These are phyloP conservation scores for Musa schizocarpa DNA, from an alignment of 176 grass and related monocot genomes.

Conservation along the genomic window DNA sequence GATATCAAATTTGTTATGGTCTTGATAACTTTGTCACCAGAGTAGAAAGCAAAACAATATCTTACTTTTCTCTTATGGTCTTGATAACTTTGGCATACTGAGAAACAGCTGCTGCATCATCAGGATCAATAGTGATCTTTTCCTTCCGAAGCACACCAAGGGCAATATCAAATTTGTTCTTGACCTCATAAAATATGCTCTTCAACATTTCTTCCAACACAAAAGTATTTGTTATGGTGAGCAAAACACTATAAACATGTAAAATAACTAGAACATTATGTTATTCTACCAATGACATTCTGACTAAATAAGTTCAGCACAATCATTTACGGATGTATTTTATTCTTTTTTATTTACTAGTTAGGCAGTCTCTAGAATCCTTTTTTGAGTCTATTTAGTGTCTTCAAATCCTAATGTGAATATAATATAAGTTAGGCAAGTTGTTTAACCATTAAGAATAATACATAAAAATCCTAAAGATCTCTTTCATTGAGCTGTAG, in stretches of 20 bases:
- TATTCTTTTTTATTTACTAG: not conserved
- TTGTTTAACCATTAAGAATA: too few species aligned
- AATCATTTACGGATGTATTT: not conserved
- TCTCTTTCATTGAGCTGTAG: too few species aligned
- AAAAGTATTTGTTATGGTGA: constrained; percentile 1
- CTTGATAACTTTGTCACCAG: too few species aligned
- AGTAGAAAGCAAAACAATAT: not conserved
- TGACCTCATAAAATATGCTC: constrained; percentile 89
- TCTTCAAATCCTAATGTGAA: not conserved
- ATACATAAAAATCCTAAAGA: too few species aligned
- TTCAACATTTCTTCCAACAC: constrained; percentile 58
- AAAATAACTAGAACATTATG: not conserved
- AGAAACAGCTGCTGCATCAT: constrained; percentile 63
- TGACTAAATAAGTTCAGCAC: not conserved
- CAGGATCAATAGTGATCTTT: constrained; percentile 92
- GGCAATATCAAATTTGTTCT: constrained; percentile 76
- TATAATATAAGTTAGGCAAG: too few species aligned
- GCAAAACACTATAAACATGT: not conserved
- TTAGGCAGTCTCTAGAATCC: not conserved
- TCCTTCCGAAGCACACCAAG: constrained; percentile 83
- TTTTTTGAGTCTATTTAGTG: not conserved
- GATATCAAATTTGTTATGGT: too few species aligned
- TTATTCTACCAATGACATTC: not conserved
- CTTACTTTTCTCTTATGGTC: constrained; percentile 88
- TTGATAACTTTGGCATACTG: constrained; percentile 70